Conservation (phyloP, 176 grass and related monocot genomes). For the Poa annua region DNA sequence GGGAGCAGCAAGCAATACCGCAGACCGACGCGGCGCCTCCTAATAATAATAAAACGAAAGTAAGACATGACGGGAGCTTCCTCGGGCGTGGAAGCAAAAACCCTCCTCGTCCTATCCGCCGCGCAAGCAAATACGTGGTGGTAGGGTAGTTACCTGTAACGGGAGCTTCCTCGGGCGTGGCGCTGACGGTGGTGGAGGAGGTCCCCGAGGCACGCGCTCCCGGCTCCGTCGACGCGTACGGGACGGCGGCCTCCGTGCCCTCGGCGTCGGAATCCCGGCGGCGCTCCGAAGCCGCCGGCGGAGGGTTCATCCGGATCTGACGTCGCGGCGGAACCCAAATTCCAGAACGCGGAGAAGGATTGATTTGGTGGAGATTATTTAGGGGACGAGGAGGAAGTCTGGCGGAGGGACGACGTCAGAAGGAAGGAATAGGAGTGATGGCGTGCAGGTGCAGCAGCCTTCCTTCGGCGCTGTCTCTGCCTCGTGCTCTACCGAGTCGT, state of each 20-base stretch:
- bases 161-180: background rate
- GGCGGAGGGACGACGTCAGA: slow-evolving; percentile 1
- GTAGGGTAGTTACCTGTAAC: slow-evolving; percentile 21
- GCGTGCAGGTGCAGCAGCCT: slow-evolving; percentile 1
- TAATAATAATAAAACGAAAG: no score
- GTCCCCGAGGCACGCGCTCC: background rate
- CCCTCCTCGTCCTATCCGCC: background rate
- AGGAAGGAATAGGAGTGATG: slow-evolving; percentile 21
- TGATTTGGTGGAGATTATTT: no score
- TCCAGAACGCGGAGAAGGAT: slow-evolving; percentile 8
- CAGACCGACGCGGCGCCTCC: background rate
- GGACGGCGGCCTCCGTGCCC: no score
- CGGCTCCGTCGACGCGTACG: slow-evolving; percentile 16
- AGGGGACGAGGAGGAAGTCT: background rate
- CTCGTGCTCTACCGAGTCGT: slow-evolving; percentile 24
- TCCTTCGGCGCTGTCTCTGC: background rate
- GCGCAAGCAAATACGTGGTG: background rate
- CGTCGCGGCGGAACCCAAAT: background rate
- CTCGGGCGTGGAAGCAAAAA: slow-evolving; percentile 1
- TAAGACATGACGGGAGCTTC: no score
- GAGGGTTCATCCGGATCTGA: slow-evolving; percentile 40
- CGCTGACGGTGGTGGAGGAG: no score
- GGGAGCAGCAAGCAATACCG: background rate
- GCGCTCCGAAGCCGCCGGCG: slow-evolving; percentile 7
- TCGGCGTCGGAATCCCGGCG: background rate